Percentiles rank a stretch among this genome's conserved stretches.
Conservation (phyloP, 1,284 basidiomycete species). For the Rhodotorula sp. region DNA sequence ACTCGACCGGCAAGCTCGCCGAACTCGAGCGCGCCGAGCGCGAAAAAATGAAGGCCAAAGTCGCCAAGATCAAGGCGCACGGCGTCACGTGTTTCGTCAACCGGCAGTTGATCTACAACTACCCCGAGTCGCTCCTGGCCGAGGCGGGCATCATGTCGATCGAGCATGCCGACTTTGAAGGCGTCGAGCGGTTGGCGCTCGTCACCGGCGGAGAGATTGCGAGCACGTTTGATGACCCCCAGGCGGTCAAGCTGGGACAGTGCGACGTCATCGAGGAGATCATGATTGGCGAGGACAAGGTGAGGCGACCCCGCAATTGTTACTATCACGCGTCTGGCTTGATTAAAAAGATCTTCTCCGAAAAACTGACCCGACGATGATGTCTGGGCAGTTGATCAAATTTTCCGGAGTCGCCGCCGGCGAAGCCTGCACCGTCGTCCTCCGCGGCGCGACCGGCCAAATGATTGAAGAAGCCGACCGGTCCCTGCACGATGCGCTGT, state of each 20-base stretch:
- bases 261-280: slow-evolving; percentile 98
- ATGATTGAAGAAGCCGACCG: slow-evolving; percentile 99
- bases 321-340: too few species aligned
- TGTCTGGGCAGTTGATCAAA: slow-evolving; percentile 75
- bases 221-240: slow-evolving; percentile 90
- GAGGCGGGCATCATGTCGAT: slow-evolving; percentile 95
- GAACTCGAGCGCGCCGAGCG: slow-evolving; percentile 95
- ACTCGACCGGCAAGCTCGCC: slow-evolving; percentile 92
- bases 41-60: slow-evolving; percentile 99
- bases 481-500: slow-evolving; percentile 94
- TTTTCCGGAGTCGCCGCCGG: slow-evolving; percentile 98
- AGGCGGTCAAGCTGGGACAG: slow-evolving; percentile 86
- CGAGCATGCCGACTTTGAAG: slow-evolving; percentile 99
- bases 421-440: slow-evolving; percentile 97
- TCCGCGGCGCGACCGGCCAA: slow-evolving; percentile 93
- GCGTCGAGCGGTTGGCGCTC: slow-evolving; percentile 90
- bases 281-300: slow-evolving; percentile 99
- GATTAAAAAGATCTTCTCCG: neutral
- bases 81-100: slow-evolving; percentile 99
- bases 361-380: neutral
- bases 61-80: slow-evolving; percentile 87
- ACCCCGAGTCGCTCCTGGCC: slow-evolving; percentile 89
- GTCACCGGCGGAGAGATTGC: slow-evolving; percentile 98
- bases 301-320: too few species aligned
- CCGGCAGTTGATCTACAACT: slow-evolving; percentile 99